Evolutionary conservation across 1,284 basidiomycete species (phyloP).

Genomic region (Leccinum insigne): DNA sequence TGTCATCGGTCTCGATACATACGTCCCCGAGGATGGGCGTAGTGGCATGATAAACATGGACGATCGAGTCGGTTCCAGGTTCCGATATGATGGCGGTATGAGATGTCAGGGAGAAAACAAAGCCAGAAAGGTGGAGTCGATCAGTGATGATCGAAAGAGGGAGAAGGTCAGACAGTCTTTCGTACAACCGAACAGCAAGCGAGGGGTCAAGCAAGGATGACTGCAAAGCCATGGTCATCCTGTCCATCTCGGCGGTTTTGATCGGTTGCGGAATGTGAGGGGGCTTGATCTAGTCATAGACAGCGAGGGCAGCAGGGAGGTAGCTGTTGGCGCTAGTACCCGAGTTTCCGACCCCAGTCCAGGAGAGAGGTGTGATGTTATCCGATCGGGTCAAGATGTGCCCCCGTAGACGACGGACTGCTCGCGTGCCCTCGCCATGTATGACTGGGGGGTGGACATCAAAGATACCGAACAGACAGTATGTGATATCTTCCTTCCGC

Average conservation of each 20-base stretch:
- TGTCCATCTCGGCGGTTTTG: not conserved
- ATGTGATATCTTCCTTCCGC: not conserved
- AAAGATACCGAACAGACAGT: not conserved
- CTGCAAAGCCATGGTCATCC: not conserved
- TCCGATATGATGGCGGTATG: too few species aligned
- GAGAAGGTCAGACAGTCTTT: too few species aligned
- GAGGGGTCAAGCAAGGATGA: slow-evolving; percentile 24
- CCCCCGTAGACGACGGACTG: not conserved
- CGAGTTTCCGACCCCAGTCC: not conserved
- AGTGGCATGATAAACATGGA: too few species aligned
- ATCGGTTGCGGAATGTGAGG: not conserved
- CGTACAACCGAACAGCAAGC: too few species aligned
- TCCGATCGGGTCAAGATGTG: not conserved
- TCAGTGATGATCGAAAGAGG: too few species aligned
- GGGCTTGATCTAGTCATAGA: not conserved
- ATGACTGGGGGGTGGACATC: not conserved
- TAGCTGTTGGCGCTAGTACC: not conserved
- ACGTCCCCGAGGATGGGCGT: too few species aligned
- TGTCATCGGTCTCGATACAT: too few species aligned
- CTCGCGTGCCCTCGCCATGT: not conserved
- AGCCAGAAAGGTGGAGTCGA: too few species aligned
- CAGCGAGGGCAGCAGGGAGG: not conserved
- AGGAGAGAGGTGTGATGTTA: not conserved
- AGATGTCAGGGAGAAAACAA: too few species aligned
- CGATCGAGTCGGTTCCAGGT: too few species aligned